Evolutionary conservation across 805 yeast genomes (phyloP).

Genomic region (Starmerella bombi): DNA sequence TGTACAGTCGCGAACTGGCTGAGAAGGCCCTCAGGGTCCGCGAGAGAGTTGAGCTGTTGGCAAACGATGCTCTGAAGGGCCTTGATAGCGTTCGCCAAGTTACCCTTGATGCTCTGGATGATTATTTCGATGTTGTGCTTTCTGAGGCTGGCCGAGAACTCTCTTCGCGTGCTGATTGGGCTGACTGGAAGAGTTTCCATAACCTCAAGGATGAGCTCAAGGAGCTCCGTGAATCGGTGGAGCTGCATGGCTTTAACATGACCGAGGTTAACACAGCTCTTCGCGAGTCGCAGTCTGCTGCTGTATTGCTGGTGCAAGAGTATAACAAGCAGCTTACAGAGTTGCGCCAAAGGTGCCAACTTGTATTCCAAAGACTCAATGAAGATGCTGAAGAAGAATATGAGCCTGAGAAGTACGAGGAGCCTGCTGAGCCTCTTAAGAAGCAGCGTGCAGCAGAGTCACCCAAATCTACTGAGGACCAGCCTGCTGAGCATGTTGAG

Average conservation of each 20-base stretch:
- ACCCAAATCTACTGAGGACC: no score
- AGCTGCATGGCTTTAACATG: conserved; percentile 19
- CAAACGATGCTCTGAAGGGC: conserved; percentile 16
- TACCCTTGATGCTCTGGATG: conserved; percentile 24
- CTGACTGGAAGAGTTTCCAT: conserved; percentile 17
- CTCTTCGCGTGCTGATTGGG: conserved; percentile 17
- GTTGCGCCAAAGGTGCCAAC: conserved; percentile 20
- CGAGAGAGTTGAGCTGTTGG: conserved; percentile 21
- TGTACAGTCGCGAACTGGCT: conserved; percentile 14
- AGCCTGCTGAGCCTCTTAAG: conserved; percentile 2
- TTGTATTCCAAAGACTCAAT: conserved; percentile 19
- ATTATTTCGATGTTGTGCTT: conserved; percentile 21
- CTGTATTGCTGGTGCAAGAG: conserved; percentile 21
- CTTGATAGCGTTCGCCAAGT: conserved; percentile 19
- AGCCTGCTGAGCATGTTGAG: conserved; percentile 2
- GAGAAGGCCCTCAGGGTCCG: conserved; percentile 21
- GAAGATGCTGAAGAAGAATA: not conserved
- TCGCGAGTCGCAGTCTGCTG: conserved; percentile 22
- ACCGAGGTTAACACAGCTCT: conserved; percentile 19
- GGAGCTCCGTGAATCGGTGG: conserved; percentile 15
- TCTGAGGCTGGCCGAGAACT: conserved; percentile 21
- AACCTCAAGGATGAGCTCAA: conserved; percentile 18
- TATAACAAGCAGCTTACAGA: conserved; percentile 14
- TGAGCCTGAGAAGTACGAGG: conserved; percentile 1
- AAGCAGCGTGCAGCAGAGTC: conserved; percentile 2